Evolutionary conservation across 1,139 yeast genomes (phyloP).

Genomic region (Candida gigantensis): DNA sequence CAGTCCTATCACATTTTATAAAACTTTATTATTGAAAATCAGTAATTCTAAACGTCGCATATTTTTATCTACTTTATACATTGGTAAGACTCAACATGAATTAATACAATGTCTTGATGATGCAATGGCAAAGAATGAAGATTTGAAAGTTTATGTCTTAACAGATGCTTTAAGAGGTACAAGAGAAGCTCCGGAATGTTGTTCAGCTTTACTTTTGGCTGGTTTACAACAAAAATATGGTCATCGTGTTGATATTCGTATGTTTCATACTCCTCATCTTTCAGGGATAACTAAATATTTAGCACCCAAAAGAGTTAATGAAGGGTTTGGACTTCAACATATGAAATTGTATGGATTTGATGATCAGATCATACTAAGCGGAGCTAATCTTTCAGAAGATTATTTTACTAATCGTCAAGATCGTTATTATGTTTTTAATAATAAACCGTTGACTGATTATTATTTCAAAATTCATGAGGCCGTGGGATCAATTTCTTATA

Average conservation of each 20-base stretch:
- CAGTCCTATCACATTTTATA: conserved; percentile 72
- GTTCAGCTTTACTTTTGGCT: conserved; percentile 76
- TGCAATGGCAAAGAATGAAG: conserved; percentile 60
- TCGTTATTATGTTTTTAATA: conserved; percentile 75
- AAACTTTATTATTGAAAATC: conserved; percentile 57
- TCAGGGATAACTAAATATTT: conserved; percentile 63
- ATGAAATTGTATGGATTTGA: conserved; percentile 97
- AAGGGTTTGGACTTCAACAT: conserved; percentile 92
- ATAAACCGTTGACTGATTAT: conserved; percentile 62
- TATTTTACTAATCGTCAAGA: conserved; percentile 97
- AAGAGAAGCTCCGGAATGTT: conserved; percentile 78
- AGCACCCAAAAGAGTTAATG: conserved; percentile 84
- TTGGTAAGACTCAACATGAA: conserved; percentile 82
- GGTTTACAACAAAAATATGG: conserved; percentile 68
- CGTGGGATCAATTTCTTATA: conserved; percentile 69
- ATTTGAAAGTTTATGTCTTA: conserved; percentile 68
- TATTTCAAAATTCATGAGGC: conserved; percentile 70
- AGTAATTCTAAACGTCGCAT: conserved; percentile 56
- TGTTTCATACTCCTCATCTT: conserved; percentile 89
- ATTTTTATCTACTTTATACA: conserved; percentile 81
- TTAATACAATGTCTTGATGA: conserved; percentile 57
- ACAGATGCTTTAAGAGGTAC: conserved; percentile 93
- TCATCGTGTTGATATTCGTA: conserved; percentile 71
- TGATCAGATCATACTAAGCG: conserved; percentile 82
- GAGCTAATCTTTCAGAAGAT: conserved; percentile 89